Base-by-base conservation (phyloP, 345 rosid species). In the Salix viminalis region DNA sequence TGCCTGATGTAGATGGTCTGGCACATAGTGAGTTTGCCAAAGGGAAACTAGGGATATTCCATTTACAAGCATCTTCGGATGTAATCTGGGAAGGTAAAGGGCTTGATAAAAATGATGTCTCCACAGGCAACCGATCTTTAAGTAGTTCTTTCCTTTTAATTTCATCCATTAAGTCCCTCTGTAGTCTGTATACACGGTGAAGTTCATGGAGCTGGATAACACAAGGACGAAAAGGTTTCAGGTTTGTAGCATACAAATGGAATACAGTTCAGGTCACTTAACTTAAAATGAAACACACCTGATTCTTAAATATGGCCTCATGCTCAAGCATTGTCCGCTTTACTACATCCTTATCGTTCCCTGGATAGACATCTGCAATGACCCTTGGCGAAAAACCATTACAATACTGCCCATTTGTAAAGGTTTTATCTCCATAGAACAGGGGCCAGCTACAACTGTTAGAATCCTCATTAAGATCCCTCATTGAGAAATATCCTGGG, bases 281-380 rank as follows among this genome's bases (percentile, higher is more conserved):
- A 70, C 19, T 70, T 18, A 68, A 73, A 74, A 54, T 23, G 54
- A 66, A 21, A 37, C 56, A 50, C 82, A 94, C 98, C 97, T 95
- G 99, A 41, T 88, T 68, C 91, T 86, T 89, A 75, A 95, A 95
- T 32, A 84, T 83, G 32, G 94, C 90, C 80, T 95, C 99, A 39
- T 95, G 99, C 83, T 91, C 87, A 41, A 95, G 92, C 88, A 95
- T 93, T 56, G 85, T 92, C 69, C 52, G 91, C 87, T 89, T 93
- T 83, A 93, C 82, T 56, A 72, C 69, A 74, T 89, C 93, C 83
- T 81, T 93, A 71, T 87, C 93, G 42, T 84, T 79, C 39, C 80
- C 89, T 3, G 84, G 76, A 85, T 79, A 86, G 32, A 85, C 73
- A 78, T 90, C 94, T 3, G 83, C 71, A 12, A 83, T 34, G 39